Conservation (phyloP, 2,329 filamentous ascomycete genomes). For the Ceratocystis cacaofunesta region DNA sequence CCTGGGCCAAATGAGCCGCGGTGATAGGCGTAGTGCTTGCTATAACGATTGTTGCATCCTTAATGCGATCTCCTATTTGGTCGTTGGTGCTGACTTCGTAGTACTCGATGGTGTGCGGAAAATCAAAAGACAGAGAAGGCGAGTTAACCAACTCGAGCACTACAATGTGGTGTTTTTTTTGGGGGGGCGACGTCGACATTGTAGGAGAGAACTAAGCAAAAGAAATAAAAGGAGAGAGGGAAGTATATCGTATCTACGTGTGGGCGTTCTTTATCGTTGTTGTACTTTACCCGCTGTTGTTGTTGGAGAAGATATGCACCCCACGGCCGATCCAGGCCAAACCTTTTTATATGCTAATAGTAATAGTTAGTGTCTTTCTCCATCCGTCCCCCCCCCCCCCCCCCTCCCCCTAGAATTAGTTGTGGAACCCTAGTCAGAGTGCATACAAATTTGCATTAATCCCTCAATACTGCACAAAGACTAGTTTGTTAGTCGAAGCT, state of each 20-base stretch:
- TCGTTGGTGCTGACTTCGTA: conserved; percentile 1
- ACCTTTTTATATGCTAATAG: background rate
- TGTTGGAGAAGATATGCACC: background rate
- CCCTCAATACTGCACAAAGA: background rate
- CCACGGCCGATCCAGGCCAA: background rate
- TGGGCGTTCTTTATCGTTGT: background rate
- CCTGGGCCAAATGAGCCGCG: background rate
- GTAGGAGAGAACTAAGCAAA: background rate
- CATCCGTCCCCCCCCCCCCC: too few relatives aligned
- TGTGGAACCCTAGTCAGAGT: background rate
- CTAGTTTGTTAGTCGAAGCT: background rate
- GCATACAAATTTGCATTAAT: background rate
- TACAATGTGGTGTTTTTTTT: conserved; percentile 17
- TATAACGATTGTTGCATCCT: conserved; percentile 13
- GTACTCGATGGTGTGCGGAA: conserved; percentile 11
- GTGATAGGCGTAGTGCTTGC: conserved; percentile 13
- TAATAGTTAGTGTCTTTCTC: background rate
- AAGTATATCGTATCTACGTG: background rate
- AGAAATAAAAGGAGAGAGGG: too few relatives aligned
- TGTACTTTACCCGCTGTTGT: too few relatives aligned
- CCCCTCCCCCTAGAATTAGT: too few relatives aligned
- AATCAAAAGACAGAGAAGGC: conserved; percentile 7
- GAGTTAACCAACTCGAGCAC: conserved; percentile 12
- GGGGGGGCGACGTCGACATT: conserved; percentile 3
- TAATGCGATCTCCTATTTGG: conserved; percentile 11